Conservation (phyloP, 225 moss, liverwort and hornwort genomes). For the Sphagnum contortum region DNA sequence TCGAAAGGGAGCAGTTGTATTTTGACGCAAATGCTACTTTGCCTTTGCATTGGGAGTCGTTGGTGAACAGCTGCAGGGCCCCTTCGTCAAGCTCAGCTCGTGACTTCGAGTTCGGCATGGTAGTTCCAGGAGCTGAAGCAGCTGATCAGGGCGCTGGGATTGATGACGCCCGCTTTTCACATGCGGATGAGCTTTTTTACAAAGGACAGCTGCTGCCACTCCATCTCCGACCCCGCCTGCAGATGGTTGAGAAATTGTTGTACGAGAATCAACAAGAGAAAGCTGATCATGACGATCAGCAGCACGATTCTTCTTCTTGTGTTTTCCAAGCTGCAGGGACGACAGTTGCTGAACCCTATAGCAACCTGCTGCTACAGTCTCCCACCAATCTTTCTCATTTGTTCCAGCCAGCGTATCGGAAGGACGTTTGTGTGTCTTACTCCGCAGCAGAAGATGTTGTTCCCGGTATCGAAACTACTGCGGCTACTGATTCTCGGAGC, state of each 20-base stretch:
- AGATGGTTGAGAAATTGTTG: conserved; percentile 52
- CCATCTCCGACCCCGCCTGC: conserved; percentile 48
- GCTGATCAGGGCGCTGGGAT: conserved; percentile 7
- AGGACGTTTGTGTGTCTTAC: conserved; percentile 13
- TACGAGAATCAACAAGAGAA: conserved; percentile 21
- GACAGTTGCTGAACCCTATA: too few species aligned
- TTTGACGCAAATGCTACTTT: too few species aligned
- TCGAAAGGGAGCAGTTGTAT: too few species aligned
- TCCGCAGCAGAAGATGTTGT: conserved; percentile 1
- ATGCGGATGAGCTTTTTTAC: conserved; percentile 49
- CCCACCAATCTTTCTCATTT: conserved; percentile 22
- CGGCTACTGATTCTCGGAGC: conserved; percentile 41
- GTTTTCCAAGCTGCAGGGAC: too few species aligned
- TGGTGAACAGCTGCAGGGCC: too few species aligned
- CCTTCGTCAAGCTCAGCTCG: background rate
- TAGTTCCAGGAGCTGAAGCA: conserved; percentile 3
- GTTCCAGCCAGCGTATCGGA: conserved; percentile 32
- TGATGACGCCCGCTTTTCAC: conserved; percentile 23
- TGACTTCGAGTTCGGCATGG: conserved; percentile 40
- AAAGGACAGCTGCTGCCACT: conserved; percentile 46
- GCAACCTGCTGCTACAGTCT: conserved; percentile 8
- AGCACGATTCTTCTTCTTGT: too few species aligned
- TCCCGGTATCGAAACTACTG: conserved; percentile 5
- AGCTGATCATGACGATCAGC: too few species aligned
- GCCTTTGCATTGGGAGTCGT: too few species aligned